A percentile compares a stretch with the other conserved stretches of the same genome.
Conservation (phyloP, 129 eudicot genomes). For the Tagetes erecta region DNA sequence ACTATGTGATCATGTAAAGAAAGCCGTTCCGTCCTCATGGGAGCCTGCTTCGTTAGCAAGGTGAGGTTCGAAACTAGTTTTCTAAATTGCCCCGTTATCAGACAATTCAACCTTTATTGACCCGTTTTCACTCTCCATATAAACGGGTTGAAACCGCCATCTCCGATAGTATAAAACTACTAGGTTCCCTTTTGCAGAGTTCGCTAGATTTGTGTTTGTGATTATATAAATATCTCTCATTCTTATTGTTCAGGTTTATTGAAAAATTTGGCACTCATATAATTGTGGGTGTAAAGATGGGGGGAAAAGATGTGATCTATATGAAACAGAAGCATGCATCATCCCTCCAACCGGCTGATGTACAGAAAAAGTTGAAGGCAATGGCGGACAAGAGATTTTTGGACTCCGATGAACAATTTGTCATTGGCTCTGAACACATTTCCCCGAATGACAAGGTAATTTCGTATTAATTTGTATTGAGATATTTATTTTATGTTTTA, state of each 20-base stretch:
- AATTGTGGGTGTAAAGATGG: constrained; percentile 96
- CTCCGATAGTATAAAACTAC: background rate
- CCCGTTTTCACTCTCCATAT: background rate
- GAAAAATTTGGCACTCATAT: constrained; percentile 92
- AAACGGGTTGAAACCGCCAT: background rate
- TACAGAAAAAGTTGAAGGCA: constrained; percentile 74
- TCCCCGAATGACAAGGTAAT: constrained; percentile 68
- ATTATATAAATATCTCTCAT: background rate
- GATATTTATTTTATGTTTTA: background rate
- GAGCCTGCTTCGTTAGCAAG: constrained; percentile 94
- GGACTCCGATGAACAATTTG: constrained; percentile 59
- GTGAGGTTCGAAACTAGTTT: constrained; percentile 35
- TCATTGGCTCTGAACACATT: constrained; percentile 47
- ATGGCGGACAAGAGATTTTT: constrained; percentile 88
- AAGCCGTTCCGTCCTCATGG: constrained; percentile 97
- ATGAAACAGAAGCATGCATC: constrained; percentile 94
- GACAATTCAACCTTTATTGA: background rate
- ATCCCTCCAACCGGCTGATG: constrained; percentile 88
- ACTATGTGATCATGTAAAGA: constrained; percentile 81
- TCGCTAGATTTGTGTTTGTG: background rate
- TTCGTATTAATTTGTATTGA: background rate
- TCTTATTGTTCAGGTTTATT: constrained; percentile 61
- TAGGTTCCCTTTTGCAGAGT: background rate
- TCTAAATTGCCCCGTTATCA: background rate
- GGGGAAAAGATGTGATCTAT: constrained; percentile 94